A percentile compares a stretch with the other conserved stretches of the same genome.
Evolutionary conservation across 225 moss, liverwort and hornwort species (phyloP).

Genomic region (Sphagnum tenellum): DNA sequence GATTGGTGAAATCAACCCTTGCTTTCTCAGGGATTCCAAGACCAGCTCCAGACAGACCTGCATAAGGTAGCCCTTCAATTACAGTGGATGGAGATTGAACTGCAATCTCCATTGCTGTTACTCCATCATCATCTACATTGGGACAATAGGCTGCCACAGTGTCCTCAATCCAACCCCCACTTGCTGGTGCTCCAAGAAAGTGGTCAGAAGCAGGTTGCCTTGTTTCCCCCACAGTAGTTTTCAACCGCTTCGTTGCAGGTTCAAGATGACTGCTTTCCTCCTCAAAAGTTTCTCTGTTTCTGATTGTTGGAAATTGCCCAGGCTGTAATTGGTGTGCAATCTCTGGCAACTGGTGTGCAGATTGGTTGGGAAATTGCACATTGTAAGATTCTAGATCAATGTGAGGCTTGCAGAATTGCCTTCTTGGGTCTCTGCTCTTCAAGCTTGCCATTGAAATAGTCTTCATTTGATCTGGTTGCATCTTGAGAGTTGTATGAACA

Average conservation of each 20-base stretch:
- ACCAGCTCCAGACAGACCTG: slow-evolving; percentile 14
- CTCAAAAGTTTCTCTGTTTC: slow-evolving; percentile 38
- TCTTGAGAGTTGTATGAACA: too few species aligned
- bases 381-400: slow-evolving; percentile 11
- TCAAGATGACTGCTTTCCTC: slow-evolving; percentile 19
- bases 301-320: slow-evolving; percentile 11
- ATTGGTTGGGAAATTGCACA: slow-evolving; percentile 15
- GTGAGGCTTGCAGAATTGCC: slow-evolving; percentile 42
- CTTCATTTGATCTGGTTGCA: slow-evolving; percentile 20
- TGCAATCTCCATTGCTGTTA: slow-evolving; percentile 80
- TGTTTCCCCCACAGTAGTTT: slow-evolving; percentile 20
- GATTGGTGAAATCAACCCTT: slow-evolving; percentile 12
- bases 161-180: slow-evolving; percentile 97
- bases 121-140: slow-evolving; percentile 32
- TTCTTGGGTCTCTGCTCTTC: slow-evolving; percentile 78
- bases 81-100: slow-evolving; percentile 6
- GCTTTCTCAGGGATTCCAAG: slow-evolving; percentile 11
- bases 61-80: background rate
- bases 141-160: slow-evolving; percentile 28
- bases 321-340: slow-evolving; percentile 7
- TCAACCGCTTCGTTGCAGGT: slow-evolving; percentile 50
- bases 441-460: slow-evolving; percentile 17
- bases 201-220: slow-evolving; percentile 22
- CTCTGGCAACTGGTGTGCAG: slow-evolving; percentile 18
- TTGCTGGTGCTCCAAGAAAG: slow-evolving; percentile 40